Conservation (phyloP, 306 rosid genomes). For the Chamaecrista fasciculata region DNA sequence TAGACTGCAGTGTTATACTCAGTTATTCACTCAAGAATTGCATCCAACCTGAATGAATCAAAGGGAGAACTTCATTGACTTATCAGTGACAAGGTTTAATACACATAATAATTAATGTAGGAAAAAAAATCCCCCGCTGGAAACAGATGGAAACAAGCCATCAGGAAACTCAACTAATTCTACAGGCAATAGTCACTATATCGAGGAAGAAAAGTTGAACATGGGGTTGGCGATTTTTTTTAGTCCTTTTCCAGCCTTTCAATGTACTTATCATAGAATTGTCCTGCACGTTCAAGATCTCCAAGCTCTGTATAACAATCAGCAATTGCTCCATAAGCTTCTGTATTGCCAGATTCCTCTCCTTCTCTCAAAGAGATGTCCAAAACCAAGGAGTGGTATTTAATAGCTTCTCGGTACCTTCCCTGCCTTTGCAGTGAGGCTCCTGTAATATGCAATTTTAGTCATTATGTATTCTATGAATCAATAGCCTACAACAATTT, state of each 20-base stretch:
- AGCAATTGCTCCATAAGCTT: constrained; percentile 97
- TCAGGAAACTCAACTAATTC: constrained; percentile 20
- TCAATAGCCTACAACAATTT: too few relatives aligned
- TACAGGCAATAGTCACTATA: not conserved
- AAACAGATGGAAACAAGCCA: constrained; percentile 4
- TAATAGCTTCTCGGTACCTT: constrained; percentile 76
- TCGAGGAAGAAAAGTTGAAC: constrained; percentile 4
- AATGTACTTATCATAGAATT: constrained; percentile 75
- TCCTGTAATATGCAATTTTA: constrained; percentile 46
- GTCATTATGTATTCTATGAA: not conserved
- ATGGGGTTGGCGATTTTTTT: not conserved
- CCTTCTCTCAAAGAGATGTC: constrained; percentile 73
- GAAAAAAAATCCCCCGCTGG: constrained; percentile 27
- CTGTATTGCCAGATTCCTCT: constrained; percentile 87
- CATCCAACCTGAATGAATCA: too few relatives aligned
- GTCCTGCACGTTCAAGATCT: constrained; percentile 88
- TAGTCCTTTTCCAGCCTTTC: constrained; percentile 78
- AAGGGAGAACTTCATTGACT: not conserved
- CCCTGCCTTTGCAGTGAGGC: constrained; percentile 95
- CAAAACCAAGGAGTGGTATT: constrained; percentile 84
- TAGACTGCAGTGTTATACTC: too few relatives aligned
- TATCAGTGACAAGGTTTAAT: not conserved
- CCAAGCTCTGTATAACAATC: constrained; percentile 97
- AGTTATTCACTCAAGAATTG: too few relatives aligned
- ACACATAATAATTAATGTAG: not conserved